phyloP scores from a whole-genome alignment of 2,329 filamentous ascomycete species.

The Endoconidiophora polonica region DNA sequence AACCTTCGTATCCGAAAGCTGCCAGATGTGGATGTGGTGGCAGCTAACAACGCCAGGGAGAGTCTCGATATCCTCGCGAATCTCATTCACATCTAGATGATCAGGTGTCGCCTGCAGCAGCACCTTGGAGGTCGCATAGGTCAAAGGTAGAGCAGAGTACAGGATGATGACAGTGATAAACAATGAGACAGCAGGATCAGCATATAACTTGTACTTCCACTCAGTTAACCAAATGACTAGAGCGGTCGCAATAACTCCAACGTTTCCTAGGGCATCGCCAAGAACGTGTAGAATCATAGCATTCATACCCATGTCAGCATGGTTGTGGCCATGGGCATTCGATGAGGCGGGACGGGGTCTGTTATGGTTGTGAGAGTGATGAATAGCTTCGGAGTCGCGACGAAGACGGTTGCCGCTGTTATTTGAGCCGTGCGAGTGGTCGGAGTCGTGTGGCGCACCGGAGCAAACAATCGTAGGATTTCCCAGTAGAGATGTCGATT shows the following conservation, averaged over 20 bases:
- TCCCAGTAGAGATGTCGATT: constrained; percentile 33
- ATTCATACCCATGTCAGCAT: constrained; percentile 90
- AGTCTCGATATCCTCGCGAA: constrained; percentile 76
- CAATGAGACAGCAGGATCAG: constrained; percentile 81
- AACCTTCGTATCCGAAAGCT: constrained; percentile 85
- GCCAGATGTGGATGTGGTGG: constrained; percentile 96
- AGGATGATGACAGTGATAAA: constrained; percentile 75
- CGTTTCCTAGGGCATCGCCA: constrained; percentile 71
- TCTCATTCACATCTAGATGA: constrained; percentile 73
- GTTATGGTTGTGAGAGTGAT: constrained; percentile 65
- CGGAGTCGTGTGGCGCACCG: constrained; percentile 13
- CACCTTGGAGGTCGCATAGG: constrained; percentile 66
- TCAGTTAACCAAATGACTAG: constrained; percentile 83
- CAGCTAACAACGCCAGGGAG: constrained; percentile 77
- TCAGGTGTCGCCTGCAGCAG: constrained; percentile 86
- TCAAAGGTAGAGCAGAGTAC: constrained; percentile 60
- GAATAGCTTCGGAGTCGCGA: constrained; percentile 36
- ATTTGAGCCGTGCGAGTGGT: constrained; percentile 15
- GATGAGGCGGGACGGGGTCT: constrained; percentile 44
- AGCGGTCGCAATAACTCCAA: constrained; percentile 69
- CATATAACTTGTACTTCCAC: constrained; percentile 68
- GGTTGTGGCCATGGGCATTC: constrained; percentile 55
- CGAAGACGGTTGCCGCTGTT: constrained; percentile 15
- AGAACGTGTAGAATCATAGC: constrained; percentile 62
- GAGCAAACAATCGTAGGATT: constrained; percentile 20